A percentile compares a stretch with the other conserved stretches of the same genome.
Evolutionary conservation across 192 early-diverging fungal species (phyloP).

Genomic region (Mortierella claussenii): DNA sequence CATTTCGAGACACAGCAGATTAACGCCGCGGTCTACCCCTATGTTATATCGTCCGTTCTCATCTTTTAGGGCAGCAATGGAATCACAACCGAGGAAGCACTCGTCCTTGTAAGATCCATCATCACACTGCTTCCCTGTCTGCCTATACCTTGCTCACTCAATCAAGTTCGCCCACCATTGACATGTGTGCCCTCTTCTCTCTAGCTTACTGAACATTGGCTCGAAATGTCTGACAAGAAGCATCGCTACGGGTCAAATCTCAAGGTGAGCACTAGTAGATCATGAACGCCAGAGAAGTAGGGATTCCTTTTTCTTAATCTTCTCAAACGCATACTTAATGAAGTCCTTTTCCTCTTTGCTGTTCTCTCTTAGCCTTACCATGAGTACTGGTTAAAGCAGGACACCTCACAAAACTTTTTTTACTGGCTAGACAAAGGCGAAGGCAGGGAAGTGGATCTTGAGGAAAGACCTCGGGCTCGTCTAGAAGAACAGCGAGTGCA

Average conservation of each 20-base stretch:
- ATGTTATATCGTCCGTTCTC: no score
- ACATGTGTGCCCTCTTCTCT: not conserved
- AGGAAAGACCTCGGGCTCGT: slow-evolving; percentile 26
- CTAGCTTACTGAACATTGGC: slow-evolving; percentile 55
- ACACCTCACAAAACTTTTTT: slow-evolving; percentile 55
- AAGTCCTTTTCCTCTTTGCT: not conserved
- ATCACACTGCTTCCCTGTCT: no score
- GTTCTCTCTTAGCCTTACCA: slow-evolving; percentile 44
- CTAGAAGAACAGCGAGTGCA: slow-evolving; percentile 45
- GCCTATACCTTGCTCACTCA: no score
- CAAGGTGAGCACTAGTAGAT: slow-evolving; percentile 27
- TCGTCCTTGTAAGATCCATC: slow-evolving; percentile 23
- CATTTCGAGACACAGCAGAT: no score
- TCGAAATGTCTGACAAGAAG: slow-evolving; percentile 54
- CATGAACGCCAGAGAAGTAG: not conserved
- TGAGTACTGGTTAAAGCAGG: slow-evolving; percentile 47
- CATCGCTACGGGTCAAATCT: slow-evolving; percentile 57
- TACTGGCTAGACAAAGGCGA: slow-evolving; percentile 56
- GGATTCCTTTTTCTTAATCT: no score
- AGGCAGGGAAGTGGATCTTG: slow-evolving; percentile 37
- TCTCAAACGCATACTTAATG: no score
- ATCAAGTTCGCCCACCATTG: no score
- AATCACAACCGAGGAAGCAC: slow-evolving; percentile 25
- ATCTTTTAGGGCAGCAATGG: slow-evolving; percentile 22
- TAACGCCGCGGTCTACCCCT: no score